A percentile compares a stretch with the other conserved stretches of the same genome.
phyloP scores from a whole-genome alignment of 495 filamentous ascomycete genomes.

The Cetradonia linearis region DNA sequence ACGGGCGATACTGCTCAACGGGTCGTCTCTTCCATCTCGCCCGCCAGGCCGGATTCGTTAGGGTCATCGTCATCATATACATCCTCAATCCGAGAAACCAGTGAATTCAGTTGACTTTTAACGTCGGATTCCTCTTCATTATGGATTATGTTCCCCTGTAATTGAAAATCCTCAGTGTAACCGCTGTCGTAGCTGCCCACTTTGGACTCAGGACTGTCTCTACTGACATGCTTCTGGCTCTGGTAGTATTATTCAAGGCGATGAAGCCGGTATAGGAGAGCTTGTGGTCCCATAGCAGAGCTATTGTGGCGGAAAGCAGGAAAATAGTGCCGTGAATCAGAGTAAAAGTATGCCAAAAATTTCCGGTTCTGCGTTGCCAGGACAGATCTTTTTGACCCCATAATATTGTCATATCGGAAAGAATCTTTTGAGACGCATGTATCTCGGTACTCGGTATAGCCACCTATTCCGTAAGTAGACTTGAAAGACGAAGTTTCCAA shows the following conservation, averaged over 20 bases:
- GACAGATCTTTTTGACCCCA: too few relatives aligned
- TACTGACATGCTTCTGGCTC: too few relatives aligned
- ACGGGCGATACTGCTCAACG: too few relatives aligned
- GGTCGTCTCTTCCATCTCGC: too few relatives aligned
- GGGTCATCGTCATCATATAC: neutral
- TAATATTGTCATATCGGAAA: neutral
- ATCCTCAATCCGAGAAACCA: neutral
- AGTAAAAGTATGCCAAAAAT: too few relatives aligned
- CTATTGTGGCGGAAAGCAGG: too few relatives aligned
- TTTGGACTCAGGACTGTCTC: neutral
- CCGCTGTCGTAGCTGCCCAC: neutral
- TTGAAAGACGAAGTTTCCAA: neutral
- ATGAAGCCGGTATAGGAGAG: too few relatives aligned
- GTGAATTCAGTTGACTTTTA: neutral
- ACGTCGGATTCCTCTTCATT: neutral
- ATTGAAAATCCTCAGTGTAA: neutral
- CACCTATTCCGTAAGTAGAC: neutral
- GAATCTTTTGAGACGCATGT: neutral
- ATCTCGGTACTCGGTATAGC: neutral
- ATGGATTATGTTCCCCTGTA: neutral
- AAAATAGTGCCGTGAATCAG: too few relatives aligned
- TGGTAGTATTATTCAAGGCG: too few relatives aligned
- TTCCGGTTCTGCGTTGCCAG: too few relatives aligned
- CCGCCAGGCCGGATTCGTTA: too few relatives aligned
- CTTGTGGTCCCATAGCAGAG: too few relatives aligned